phyloP scores from a whole-genome alignment of 176 grass and related monocot species.

The Hordeum marinum region DNA sequence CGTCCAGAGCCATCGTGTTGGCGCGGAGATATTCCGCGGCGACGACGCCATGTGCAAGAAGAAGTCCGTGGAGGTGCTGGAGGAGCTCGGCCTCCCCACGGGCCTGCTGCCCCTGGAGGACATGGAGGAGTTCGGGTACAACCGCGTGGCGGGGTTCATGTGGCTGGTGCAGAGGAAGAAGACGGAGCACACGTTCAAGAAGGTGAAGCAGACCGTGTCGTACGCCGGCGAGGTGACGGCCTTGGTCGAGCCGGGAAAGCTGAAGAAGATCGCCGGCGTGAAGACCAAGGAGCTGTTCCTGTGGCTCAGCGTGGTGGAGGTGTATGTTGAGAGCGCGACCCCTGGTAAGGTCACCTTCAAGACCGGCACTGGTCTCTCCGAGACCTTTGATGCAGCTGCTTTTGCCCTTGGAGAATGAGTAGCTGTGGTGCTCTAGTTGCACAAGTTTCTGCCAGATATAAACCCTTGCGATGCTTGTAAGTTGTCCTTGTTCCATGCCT shows the following conservation, averaged over 20 bases:
- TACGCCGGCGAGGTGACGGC: background rate
- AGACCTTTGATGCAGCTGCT: background rate
- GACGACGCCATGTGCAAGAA: slow-evolving; percentile 16
- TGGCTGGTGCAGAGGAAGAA: slow-evolving; percentile 32
- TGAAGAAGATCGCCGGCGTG: background rate
- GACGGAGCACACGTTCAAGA: slow-evolving; percentile 32
- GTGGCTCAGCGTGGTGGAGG: slow-evolving; percentile 17
- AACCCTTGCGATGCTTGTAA: background rate
- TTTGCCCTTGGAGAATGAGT: background rate
- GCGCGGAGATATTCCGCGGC: background rate
- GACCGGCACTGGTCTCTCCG: background rate
- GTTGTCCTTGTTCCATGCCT: background rate
- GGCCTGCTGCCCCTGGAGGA: slow-evolving; percentile 30
- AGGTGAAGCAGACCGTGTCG: slow-evolving; percentile 26
- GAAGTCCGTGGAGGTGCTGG: slow-evolving; percentile 11
- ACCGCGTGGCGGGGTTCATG: background rate
- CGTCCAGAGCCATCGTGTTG: background rate
- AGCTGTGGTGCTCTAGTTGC: background rate
- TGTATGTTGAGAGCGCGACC: background rate
- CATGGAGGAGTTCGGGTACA: slow-evolving; percentile 37
- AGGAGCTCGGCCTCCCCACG: slow-evolving; percentile 17
- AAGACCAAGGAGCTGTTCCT: slow-evolving; percentile 10
- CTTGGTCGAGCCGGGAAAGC: background rate
- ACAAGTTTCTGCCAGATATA: background rate
- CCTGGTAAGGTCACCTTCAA: slow-evolving; percentile 1